These are phyloP conservation scores for Acanthamoeba comandoni DNA, from an alignment of 208 protist species.

Conservation along the genomic window DNA sequence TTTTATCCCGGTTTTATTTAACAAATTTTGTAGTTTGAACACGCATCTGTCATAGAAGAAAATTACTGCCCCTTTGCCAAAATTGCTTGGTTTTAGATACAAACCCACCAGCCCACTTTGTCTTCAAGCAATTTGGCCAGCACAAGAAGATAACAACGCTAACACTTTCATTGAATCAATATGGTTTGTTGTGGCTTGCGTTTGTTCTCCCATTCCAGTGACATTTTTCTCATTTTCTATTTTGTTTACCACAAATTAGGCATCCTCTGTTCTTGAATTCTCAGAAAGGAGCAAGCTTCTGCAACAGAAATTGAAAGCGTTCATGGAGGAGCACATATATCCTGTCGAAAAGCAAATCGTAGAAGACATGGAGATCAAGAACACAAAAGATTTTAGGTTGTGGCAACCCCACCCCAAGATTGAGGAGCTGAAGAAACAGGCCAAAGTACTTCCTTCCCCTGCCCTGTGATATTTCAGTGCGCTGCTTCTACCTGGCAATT, in stretches of 20 bases:
- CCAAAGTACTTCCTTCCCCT: conserved; percentile 61
- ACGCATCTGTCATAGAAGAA: too few relatives aligned
- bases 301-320: conserved; percentile 73
- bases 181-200: too few relatives aligned
- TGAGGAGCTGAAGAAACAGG: conserved; percentile 88
- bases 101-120: too few relatives aligned
- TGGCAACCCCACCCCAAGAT: conserved; percentile 81
- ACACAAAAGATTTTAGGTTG: too few relatives aligned
- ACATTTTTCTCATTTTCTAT: conserved; percentile 9
- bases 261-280: neutral
- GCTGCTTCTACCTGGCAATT: neutral
- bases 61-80: too few relatives aligned
- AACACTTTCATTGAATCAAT: too few relatives aligned
- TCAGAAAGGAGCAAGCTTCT: conserved; percentile 43
- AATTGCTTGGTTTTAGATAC: too few relatives aligned
- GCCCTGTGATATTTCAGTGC: neutral
- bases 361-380: conserved; percentile 67
- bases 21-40: too few relatives aligned
- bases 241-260: conserved; percentile 4
- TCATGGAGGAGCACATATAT: conserved; percentile 88
- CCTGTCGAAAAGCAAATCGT: conserved; percentile 82
- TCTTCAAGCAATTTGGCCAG: too few relatives aligned
- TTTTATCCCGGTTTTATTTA: too few relatives aligned
- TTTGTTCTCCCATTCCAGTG: conserved; percentile 1
- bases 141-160: too few relatives aligned